Evolutionary conservation across 805 yeast genomes (phyloP).

Genomic region (Monosporozyma servazzii): DNA sequence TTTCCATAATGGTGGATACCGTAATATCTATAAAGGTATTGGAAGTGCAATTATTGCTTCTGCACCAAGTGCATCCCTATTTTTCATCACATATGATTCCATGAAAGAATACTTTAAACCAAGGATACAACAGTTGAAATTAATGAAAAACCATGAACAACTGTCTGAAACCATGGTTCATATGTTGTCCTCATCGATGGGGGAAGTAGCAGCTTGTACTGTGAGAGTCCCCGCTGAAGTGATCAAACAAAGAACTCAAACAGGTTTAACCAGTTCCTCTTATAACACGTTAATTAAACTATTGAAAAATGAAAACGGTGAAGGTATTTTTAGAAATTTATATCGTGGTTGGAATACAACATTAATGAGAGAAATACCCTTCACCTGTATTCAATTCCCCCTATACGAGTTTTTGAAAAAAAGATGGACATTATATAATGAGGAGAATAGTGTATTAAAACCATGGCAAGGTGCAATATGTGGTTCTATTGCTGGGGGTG

Average conservation of each 20-base stretch:
- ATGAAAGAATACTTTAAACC: conserved; percentile 45
- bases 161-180: conserved; percentile 45
- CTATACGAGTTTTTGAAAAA: conserved; percentile 75
- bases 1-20: conserved; percentile 85
- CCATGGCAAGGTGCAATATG: conserved; percentile 76
- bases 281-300: conserved; percentile 57
- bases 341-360: conserved; percentile 94
- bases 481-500: conserved; percentile 74
- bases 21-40: conserved; percentile 82
- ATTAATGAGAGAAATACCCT: conserved; percentile 90
- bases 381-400: conserved; percentile 93
- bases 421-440: conserved; percentile 38
- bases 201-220: conserved; percentile 88
- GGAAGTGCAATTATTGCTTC: conserved; percentile 92
- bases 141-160: conserved; percentile 14
- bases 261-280: conserved; percentile 47
- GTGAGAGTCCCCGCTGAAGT: conserved; percentile 97
- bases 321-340: conserved; percentile 67
- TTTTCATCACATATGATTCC: conserved; percentile 77
- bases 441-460: conserved; percentile 18
- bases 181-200: conserved; percentile 80
- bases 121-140: conserved; percentile 16
- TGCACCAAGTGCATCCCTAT: conserved; percentile 79
- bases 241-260: conserved; percentile 88
- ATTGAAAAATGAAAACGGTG: conserved; percentile 58